Conservation (phyloP, 2,329 filamentous ascomycete genomes). For the Teratosphaeria nubilosa region DNA sequence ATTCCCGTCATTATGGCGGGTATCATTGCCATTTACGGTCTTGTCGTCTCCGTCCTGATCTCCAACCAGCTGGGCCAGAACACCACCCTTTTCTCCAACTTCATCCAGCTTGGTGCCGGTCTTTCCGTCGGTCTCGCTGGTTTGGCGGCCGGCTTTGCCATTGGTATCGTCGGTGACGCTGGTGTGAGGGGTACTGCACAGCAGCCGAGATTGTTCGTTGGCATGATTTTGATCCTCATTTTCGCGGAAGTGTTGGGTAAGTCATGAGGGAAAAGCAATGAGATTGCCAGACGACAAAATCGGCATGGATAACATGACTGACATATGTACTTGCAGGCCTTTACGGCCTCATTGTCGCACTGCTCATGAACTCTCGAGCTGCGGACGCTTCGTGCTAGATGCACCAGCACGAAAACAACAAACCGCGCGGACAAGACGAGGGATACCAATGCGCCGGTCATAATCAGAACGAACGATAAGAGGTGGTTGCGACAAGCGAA, state of each 20-base stretch:
- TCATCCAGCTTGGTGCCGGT: constrained; percentile 45
- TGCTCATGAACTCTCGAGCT: constrained; percentile 97
- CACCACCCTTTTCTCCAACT: constrained; percentile 39
- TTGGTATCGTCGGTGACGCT: constrained; percentile 58
- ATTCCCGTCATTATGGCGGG: constrained; percentile 99
- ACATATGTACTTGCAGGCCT: constrained; percentile 56
- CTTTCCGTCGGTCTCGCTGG: constrained; percentile 37
- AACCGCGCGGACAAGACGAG: constrained; percentile 28
- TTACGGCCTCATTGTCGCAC: constrained; percentile 95
- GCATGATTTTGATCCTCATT: constrained; percentile 99
- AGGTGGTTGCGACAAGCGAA: not conserved
- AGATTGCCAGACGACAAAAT: too few relatives aligned
- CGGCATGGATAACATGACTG: not conserved
- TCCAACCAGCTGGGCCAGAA: constrained; percentile 42
- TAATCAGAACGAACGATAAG: not conserved
- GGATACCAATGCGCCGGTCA: constrained; percentile 1
- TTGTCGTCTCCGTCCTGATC: constrained; percentile 45
- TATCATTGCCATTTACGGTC: constrained; percentile 94
- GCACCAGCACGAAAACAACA: constrained; percentile 30
- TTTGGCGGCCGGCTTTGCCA: constrained; percentile 36
- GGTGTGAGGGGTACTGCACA: constrained; percentile 81
- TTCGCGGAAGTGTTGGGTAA: constrained; percentile 96
- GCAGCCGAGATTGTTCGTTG: constrained; percentile 80
- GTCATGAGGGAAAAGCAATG: constrained; percentile 24
- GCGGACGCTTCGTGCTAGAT: constrained; percentile 51